Percentiles rank a stretch among this genome's conserved stretches.
Conservation (phyloP, 768 basidiomycete species). For the Russula sp. region DNA sequence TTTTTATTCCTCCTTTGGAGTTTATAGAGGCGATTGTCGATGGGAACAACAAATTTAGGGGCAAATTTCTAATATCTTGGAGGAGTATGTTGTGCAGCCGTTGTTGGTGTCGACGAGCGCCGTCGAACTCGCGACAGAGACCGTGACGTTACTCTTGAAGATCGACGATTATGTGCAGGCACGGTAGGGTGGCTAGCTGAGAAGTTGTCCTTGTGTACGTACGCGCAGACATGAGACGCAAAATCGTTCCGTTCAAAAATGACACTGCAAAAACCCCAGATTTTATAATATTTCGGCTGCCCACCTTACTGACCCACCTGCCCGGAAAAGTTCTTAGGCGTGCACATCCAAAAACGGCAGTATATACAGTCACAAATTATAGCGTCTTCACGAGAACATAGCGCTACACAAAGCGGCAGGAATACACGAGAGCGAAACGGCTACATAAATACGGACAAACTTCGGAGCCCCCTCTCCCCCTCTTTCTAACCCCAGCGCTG, state of each 20-base stretch:
- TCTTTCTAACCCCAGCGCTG: slow-evolving; percentile 19
- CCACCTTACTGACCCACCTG: background rate
- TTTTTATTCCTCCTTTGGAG: background rate
- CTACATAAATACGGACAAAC: background rate
- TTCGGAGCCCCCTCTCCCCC: too few species aligned
- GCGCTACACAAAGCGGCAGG: slow-evolving; percentile 18
- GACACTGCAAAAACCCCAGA: too few species aligned
- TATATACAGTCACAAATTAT: slow-evolving; percentile 1
- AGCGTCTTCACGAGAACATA: background rate
- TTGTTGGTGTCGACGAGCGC: slow-evolving; percentile 93
- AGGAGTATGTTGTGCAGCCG: slow-evolving; percentile 97
- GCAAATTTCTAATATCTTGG: slow-evolving; percentile 92
- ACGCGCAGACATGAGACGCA: slow-evolving; percentile 3
- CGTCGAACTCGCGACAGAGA: slow-evolving; percentile 92
- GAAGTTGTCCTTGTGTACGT: slow-evolving; percentile 2
- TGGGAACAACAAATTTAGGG: slow-evolving; percentile 51
- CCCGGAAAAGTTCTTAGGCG: background rate
- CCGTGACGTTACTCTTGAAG: slow-evolving; percentile 91
- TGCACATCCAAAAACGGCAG: background rate
- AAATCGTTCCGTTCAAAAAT: background rate
- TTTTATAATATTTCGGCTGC: too few species aligned
- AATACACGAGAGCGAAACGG: slow-evolving; percentile 9
- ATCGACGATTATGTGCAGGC: slow-evolving; percentile 92
- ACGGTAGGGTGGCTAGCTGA: slow-evolving; percentile 37
- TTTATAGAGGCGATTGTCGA: background rate